These are phyloP conservation scores for Trifolium repens DNA, from an alignment of 306 rosid genomes.

Conservation along the genomic window DNA sequence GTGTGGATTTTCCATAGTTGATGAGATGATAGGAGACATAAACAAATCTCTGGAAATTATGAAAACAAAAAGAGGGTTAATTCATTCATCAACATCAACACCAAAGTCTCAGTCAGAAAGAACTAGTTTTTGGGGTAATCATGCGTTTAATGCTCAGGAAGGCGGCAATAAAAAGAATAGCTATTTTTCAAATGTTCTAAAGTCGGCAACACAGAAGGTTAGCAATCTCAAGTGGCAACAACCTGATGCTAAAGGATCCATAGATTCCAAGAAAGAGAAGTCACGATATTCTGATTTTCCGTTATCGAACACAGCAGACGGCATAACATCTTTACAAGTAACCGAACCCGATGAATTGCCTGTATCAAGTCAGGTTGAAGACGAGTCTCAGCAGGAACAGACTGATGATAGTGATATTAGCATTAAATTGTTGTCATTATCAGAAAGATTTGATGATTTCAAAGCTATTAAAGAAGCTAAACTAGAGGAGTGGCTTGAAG, in stretches of 20 bases:
- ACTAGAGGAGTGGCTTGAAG: conserved; percentile 81
- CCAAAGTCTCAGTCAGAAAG: conserved; percentile 54
- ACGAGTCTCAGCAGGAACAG: conserved; percentile 50
- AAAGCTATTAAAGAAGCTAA: conserved; percentile 79
- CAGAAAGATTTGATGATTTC: conserved; percentile 70
- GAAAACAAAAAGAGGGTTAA: conserved; percentile 66
- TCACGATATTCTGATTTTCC: conserved; percentile 39
- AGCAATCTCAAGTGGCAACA: conserved; percentile 70
- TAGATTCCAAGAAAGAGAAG: conserved; percentile 46
- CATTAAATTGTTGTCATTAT: conserved; percentile 41
- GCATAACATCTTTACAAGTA: conserved; percentile 56
- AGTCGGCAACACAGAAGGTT: conserved; percentile 77
- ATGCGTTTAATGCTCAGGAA: conserved; percentile 37
- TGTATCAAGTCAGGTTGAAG: conserved; percentile 58
- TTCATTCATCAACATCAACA: conserved; percentile 45
- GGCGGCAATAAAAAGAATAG: conserved; percentile 49
- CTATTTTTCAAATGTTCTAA: conserved; percentile 66
- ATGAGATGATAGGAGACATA: conserved; percentile 84
- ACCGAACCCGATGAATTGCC: conserved; percentile 67
- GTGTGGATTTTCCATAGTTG: conserved; percentile 71
- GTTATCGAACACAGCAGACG: conserved; percentile 48
- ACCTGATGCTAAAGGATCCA: conserved; percentile 47
- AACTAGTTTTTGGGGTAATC: conserved; percentile 55
- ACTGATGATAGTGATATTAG: conserved; percentile 41
- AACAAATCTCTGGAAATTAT: conserved; percentile 65